Evolutionary conservation across 108 stramenopile genomes (phyloP).

Genomic region (Discostella pseudostelligera): DNA sequence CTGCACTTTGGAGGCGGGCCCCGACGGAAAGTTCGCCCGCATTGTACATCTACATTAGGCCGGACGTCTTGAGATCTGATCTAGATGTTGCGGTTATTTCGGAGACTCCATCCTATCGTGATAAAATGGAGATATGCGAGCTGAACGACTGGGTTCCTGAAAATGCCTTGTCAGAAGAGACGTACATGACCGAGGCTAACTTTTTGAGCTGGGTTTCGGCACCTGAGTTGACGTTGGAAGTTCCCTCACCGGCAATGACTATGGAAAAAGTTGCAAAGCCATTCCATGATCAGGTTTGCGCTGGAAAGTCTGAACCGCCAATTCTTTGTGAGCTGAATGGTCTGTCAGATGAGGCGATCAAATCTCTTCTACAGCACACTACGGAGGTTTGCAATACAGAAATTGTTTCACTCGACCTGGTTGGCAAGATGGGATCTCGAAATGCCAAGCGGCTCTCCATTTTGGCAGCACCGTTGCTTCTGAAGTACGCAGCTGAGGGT

Average conservation of each 20-base stretch:
- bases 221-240: slow-evolving; percentile 32
- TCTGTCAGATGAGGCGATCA: slow-evolving; percentile 29
- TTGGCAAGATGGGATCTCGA: slow-evolving; percentile 36
- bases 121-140: slow-evolving; percentile 38
- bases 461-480: slow-evolving; percentile 45
- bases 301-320: slow-evolving; percentile 8
- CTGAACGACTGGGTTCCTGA: slow-evolving; percentile 46
- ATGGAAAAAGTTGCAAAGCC: slow-evolving; percentile 15
- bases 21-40: slow-evolving; percentile 15
- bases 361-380: slow-evolving; percentile 40
- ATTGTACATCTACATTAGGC: slow-evolving; percentile 39
- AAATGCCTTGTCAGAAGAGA: slow-evolving; percentile 31
- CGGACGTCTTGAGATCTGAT: slow-evolving; percentile 38
- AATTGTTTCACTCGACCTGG: slow-evolving; percentile 34
- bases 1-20: slow-evolving; percentile 41
- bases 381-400: background rate
- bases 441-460: slow-evolving; percentile 51
- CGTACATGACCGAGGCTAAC: slow-evolving; percentile 29
- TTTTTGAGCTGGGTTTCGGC: slow-evolving; percentile 38
- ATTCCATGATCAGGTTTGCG: slow-evolving; percentile 30
- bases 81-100: slow-evolving; percentile 46
- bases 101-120: slow-evolving; percentile 34
- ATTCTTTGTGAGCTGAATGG: slow-evolving; percentile 46
- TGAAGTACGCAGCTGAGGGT: slow-evolving; percentile 49
- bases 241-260: slow-evolving; percentile 30